Evolutionary conservation across 179 eudicot genomes (phyloP).

Genomic region (Gypsophila paniculata): DNA sequence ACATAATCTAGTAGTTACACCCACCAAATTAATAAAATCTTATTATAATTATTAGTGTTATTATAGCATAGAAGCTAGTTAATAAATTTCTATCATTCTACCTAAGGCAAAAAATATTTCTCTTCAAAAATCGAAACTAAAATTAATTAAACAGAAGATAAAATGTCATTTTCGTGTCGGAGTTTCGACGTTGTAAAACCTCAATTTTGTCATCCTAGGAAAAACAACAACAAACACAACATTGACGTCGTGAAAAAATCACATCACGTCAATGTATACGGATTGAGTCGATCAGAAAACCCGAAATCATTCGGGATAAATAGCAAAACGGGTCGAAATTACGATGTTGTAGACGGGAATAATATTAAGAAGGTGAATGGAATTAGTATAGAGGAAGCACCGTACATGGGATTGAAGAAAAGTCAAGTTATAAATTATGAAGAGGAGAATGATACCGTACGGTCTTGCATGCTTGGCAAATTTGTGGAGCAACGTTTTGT

Average conservation of each 20-base stretch:
- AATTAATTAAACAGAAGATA: background rate
- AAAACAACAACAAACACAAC: constrained; percentile 4
- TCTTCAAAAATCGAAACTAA: background rate
- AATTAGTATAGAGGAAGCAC: constrained; percentile 20
- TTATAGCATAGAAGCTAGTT: constrained; percentile 7
- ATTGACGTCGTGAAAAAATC: background rate
- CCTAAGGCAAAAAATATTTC: background rate
- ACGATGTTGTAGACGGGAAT: constrained; percentile 48
- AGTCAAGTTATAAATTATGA: constrained; percentile 15
- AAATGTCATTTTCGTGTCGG: constrained; percentile 19
- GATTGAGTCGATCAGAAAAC: background rate
- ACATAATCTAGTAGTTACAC: constrained; percentile 23
- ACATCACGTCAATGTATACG: background rate
- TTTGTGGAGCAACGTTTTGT: constrained; percentile 50
- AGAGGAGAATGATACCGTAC: constrained; percentile 25
- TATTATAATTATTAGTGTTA: background rate
- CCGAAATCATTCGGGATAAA: constrained; percentile 20
- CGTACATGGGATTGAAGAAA: constrained; percentile 28
- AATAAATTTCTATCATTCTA: background rate
- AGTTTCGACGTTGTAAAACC: constrained; percentile 15
- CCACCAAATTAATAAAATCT: constrained; percentile 21
- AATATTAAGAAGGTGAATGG: constrained; percentile 61
- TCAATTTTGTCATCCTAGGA: constrained; percentile 10
- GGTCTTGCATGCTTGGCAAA: constrained; percentile 45
- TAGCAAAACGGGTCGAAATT: constrained; percentile 15